Evolutionary conservation across 2,329 filamentous ascomycete genomes (phyloP).

Genomic region (Scytalidium lignicola): DNA sequence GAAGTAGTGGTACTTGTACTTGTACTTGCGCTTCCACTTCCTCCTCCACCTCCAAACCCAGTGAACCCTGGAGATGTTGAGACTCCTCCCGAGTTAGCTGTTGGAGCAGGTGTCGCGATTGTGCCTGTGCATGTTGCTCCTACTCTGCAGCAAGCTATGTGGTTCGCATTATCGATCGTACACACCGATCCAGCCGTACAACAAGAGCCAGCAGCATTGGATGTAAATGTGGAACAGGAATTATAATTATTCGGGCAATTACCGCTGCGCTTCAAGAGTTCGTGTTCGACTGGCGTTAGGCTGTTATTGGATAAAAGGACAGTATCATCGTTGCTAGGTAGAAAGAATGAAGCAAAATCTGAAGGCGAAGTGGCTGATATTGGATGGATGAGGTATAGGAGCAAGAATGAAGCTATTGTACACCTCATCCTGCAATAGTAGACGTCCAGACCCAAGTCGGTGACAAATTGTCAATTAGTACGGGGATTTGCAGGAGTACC

Average conservation of each 20-base stretch:
- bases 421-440: conserved; percentile 14
- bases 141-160: conserved; percentile 28
- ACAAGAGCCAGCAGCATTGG: conserved; percentile 24
- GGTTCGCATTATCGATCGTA: conserved; percentile 21
- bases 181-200: conserved; percentile 24
- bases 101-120: conserved; percentile 11
- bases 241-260: conserved; percentile 26
- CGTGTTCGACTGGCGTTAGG: conserved; percentile 9
- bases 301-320: conserved; percentile 17
- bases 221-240: conserved; percentile 24
- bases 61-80: conserved; percentile 4
- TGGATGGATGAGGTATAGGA: conserved; percentile 13
- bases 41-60: conserved; percentile 4
- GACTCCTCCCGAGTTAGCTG: conserved; percentile 3
- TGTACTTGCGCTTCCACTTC: conserved; percentile 6
- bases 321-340: conserved; percentile 10
- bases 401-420: conserved; percentile 5
- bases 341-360: conserved; percentile 19
- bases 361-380: conserved; percentile 22
- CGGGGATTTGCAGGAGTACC: not conserved
- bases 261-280: conserved; percentile 23
- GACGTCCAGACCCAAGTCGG: not conserved
- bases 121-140: conserved; percentile 28
- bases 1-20: conserved; percentile 10
- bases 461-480: not conserved